These are phyloP conservation scores for Insectozyma bohioensis DNA, from an alignment of 1,139 yeast genomes.

Conservation along the genomic window DNA sequence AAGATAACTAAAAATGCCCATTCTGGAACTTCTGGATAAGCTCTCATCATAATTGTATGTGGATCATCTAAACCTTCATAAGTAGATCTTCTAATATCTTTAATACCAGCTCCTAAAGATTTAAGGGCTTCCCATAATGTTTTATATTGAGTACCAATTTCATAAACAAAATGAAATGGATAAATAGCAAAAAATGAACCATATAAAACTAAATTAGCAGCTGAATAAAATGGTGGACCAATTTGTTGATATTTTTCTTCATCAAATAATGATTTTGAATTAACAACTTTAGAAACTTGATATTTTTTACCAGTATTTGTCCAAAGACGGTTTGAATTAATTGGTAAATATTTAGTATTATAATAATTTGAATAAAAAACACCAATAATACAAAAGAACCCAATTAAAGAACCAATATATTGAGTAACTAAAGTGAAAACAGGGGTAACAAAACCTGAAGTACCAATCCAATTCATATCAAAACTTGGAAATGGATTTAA, in stretches of 20 bases:
- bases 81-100: constrained; percentile 13
- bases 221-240: constrained; percentile 47
- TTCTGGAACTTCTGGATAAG: constrained; percentile 62
- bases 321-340: constrained; percentile 45
- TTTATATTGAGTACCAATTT: constrained; percentile 28
- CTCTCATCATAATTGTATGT: constrained; percentile 52
- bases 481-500: constrained; percentile 57
- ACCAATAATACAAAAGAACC: constrained; percentile 41
- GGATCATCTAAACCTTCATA: constrained; percentile 41
- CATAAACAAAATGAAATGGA: constrained; percentile 54
- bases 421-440: constrained; percentile 45
- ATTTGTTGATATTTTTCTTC: constrained; percentile 38
- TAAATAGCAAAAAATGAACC: constrained; percentile 59
- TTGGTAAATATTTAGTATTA: constrained; percentile 54
- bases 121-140: constrained; percentile 14
- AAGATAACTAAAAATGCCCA: constrained; percentile 54
- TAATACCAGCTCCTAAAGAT: constrained; percentile 8
- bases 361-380: constrained; percentile 51
- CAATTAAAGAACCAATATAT: constrained; percentile 43
- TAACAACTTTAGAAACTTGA: constrained; percentile 41
- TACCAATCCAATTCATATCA: constrained; percentile 44
- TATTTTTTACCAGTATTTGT: constrained; percentile 48
- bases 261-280: constrained; percentile 37
- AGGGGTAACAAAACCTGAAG: constrained; percentile 26
- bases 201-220: constrained; percentile 44